Base-by-base conservation (phyloP, 345 rosid genomes). In the Citrus mangshanensis region DNA sequence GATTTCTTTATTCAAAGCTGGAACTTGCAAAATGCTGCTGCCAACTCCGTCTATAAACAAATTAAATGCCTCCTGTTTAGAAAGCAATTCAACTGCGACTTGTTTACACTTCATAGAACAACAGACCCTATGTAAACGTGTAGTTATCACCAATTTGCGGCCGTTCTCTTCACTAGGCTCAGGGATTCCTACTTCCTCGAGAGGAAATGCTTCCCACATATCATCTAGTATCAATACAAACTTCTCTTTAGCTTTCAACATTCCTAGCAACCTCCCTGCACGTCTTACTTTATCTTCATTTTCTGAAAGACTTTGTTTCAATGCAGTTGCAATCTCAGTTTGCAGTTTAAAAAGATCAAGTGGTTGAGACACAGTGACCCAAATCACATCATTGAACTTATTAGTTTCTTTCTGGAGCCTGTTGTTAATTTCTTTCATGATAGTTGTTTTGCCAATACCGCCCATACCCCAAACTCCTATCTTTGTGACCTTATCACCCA, bases 101-200 rank as follows among this genome's bases (percentile, higher is more conserved):
- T 37, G 4, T 13, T 74, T 34, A 25, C 81, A 77, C 4, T 4
- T 27, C 79, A 80, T 77, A 0, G 5, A 9, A 18, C 13, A 1
- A 16, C 81, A 77, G 4, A 77, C 70, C 56, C 51, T 5, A 9
- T 9, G 16, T 28, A 64, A 73, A 8, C 42, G 42, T 38, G 42
- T 38, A 0, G 42, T 38, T 40, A 8, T 9, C 46, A 40, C 10
- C 12, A 10, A 70, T 73, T 79, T 82, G 54, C 82, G 64, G 18
- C 72, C 68, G n/a, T 56, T 51, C 7, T 70, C 80, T 12, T 19
- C 19, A 1, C 1, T 30, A 18, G 25, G 22, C 21, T 7, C 58
- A 8, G 80, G 80, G 8, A 82, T 56, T 0, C 85, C 82, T 4
- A 79, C 75, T 38, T 70, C 61, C 14, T 71, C 27, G 1, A 42